These are phyloP conservation scores for Cnidoscolus chayamansa DNA, from an alignment of 441 rosid genomes.

Conservation along the genomic window DNA sequence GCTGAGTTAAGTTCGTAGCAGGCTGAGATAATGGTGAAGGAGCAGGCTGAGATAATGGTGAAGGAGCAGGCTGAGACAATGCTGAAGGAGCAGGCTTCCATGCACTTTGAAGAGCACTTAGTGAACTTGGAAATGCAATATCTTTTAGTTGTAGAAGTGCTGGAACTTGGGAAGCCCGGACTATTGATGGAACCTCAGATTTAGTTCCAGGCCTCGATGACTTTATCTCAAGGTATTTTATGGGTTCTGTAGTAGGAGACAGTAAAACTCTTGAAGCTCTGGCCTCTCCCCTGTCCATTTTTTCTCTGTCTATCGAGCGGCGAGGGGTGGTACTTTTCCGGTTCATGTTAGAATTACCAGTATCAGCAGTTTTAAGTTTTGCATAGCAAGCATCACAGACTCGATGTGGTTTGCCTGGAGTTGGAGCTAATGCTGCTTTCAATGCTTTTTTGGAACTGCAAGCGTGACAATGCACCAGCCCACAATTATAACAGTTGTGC, in stretches of 20 bases:
- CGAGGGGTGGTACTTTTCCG: constrained; percentile 45
- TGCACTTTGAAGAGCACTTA: constrained; percentile 58
- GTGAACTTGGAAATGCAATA: constrained; percentile 64
- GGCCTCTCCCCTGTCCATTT: constrained; percentile 40
- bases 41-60: constrained; percentile 26
- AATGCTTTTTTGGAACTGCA: constrained; percentile 92
- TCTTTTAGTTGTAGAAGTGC: constrained; percentile 65
- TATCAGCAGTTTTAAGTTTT: constrained; percentile 78
- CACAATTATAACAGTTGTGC: constrained; percentile 89
- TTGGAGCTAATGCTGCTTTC: constrained; percentile 92
- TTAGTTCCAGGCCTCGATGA: constrained; percentile 48
- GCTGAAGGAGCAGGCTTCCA: constrained; percentile 43
- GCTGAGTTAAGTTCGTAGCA: constrained; percentile 26
- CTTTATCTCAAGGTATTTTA: constrained; percentile 55
- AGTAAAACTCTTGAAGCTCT: constrained; percentile 55
- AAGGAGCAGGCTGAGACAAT: constrained; percentile 23
- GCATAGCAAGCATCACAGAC: constrained; percentile 84
- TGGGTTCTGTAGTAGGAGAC: constrained; percentile 48
- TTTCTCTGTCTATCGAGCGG: constrained; percentile 55
- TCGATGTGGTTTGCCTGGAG: constrained; percentile 91
- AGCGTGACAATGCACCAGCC: constrained; percentile 86
- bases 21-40: constrained; percentile 24
- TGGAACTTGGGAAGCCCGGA: constrained; percentile 78
- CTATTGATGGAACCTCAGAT: constrained; percentile 44
- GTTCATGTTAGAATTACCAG: constrained; percentile 37